Conservation (phyloP, 2,329 filamentous ascomycete species). For the Alternaria postmessia region DNA sequence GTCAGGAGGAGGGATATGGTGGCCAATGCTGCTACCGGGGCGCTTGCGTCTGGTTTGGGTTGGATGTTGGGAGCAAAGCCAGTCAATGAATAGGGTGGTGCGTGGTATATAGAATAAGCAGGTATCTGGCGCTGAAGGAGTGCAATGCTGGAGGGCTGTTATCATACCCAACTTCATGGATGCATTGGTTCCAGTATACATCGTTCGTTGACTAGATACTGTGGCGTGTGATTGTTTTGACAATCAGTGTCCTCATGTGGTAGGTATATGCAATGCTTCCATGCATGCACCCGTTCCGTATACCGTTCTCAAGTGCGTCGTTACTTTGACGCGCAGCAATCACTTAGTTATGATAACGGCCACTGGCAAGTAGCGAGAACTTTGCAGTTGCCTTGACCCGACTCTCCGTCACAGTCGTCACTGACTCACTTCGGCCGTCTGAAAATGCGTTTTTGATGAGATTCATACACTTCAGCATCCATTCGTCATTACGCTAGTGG, state of each 20-base stretch:
- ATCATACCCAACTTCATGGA: not conserved
- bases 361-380: too few relatives aligned
- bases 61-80: conserved; percentile 66
- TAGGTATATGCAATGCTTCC: not conserved
- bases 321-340: not conserved
- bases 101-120: not conserved
- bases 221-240: not conserved
- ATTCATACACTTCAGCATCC: not conserved
- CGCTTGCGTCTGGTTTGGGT: conserved; percentile 68
- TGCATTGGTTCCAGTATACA: not conserved
- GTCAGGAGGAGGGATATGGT: conserved; percentile 77
- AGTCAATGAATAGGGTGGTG: conserved; percentile 25
- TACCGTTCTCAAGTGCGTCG: not conserved
- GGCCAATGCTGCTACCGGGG: conserved; percentile 69
- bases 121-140: too few relatives aligned
- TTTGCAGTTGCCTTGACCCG: too few relatives aligned
- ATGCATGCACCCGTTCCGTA: not conserved
- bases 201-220: not conserved
- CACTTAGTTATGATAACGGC: not conserved
- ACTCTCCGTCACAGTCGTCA: not conserved
- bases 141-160: not conserved
- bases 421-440: not conserved
- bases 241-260: not conserved
- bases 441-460: not conserved
- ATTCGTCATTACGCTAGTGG: not conserved